phyloP scores from a whole-genome alignment of 257 asterid species.

The Penstemon newberryi region DNA sequence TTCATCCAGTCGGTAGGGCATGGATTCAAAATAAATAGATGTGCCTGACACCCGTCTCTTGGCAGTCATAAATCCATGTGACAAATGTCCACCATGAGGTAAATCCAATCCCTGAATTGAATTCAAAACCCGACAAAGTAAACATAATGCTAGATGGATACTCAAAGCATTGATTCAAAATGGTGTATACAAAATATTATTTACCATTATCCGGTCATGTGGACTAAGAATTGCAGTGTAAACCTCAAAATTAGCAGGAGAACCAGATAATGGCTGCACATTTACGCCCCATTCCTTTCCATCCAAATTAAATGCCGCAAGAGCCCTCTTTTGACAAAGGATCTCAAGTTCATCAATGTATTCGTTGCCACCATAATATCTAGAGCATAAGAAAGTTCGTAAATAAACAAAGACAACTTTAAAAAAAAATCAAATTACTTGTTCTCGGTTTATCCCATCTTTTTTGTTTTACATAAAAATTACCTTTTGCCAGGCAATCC shows the following conservation, averaged over 20 bases:
- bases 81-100: conserved; percentile 95
- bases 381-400: conserved; percentile 21
- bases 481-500: conserved; percentile 97
- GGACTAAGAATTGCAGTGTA: conserved; percentile 90
- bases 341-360: conserved; percentile 84
- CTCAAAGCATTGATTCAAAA: conserved; percentile 5
- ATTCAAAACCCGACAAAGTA: conserved; percentile 19
- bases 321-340: conserved; percentile 94
- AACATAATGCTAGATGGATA: conserved; percentile 1
- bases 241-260: conserved; percentile 96
- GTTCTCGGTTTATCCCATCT: neutral
- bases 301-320: conserved; percentile 83
- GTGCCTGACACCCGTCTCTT: conserved; percentile 94
- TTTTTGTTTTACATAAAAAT: conserved; percentile 5
- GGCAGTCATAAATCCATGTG: conserved; percentile 97
- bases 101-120: conserved; percentile 81
- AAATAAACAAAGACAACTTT: neutral
- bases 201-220: conserved; percentile 91
- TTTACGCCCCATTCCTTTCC: conserved; percentile 82
- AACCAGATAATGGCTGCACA: conserved; percentile 93
- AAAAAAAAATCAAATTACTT: conserved; percentile 15
- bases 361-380: conserved; percentile 95
- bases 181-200: neutral
- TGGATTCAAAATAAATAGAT: conserved; percentile 88
- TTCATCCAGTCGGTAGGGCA: conserved; percentile 93